These are phyloP conservation scores for Euphrasia arctica DNA, from an alignment of 305 asterid species.

Conservation along the genomic window DNA sequence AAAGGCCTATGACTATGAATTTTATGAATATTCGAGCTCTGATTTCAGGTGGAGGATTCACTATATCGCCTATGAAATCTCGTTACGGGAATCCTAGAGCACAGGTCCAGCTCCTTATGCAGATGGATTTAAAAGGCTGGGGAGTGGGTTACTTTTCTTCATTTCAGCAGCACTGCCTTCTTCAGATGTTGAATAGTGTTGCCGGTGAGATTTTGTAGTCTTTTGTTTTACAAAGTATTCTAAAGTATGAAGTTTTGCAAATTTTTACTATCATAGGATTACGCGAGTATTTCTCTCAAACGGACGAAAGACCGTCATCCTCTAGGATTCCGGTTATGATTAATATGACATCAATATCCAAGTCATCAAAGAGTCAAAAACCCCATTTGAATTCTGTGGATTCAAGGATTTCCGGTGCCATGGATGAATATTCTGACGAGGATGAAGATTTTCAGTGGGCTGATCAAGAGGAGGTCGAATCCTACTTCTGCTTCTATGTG, in stretches of 20 bases:
- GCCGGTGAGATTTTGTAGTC: constrained; percentile 54
- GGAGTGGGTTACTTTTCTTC: constrained; percentile 84
- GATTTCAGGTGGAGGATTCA: constrained; percentile 89
- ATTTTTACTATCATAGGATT: constrained; percentile 43
- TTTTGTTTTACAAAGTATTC: no score
- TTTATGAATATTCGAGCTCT: background rate
- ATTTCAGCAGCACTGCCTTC: constrained; percentile 92
- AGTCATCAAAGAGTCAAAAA: constrained; percentile 52
- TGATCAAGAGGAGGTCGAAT: constrained; percentile 58
- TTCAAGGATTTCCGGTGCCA: constrained; percentile 52
- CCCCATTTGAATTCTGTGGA: constrained; percentile 44
- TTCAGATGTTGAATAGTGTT: constrained; percentile 90
- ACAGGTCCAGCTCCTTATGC: constrained; percentile 98
- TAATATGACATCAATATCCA: constrained; percentile 75
- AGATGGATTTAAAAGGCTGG: constrained; percentile 97
- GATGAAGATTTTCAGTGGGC: constrained; percentile 85
- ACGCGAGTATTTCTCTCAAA: constrained; percentile 91
- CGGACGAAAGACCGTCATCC: constrained; percentile 80
- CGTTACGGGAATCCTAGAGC: constrained; percentile 87
- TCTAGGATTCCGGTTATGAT: constrained; percentile 96
- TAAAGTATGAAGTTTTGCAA: background rate
- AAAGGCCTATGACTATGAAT: no score
- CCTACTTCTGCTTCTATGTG: constrained; percentile 12
- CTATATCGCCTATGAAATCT: constrained; percentile 86
- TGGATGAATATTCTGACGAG: constrained; percentile 92